These are phyloP conservation scores for Agrocybe pediades DNA, from an alignment of 768 basidiomycete genomes.

Conservation along the genomic window DNA sequence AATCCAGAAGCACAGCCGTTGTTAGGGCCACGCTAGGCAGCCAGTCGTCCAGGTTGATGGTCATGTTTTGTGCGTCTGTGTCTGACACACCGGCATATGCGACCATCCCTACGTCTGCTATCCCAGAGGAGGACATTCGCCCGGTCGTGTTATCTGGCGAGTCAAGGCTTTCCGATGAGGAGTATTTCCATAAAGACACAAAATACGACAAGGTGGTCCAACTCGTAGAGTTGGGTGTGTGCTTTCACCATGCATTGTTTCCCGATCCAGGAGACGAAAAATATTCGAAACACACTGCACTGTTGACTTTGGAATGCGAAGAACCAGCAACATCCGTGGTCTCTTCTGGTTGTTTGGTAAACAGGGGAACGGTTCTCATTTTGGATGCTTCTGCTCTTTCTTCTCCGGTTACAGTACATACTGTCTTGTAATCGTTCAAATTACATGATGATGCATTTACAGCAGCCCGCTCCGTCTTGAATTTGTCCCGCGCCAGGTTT, in stretches of 20 bases:
- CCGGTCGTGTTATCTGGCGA: slow-evolving; percentile 9
- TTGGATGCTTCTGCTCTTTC: slow-evolving; percentile 11
- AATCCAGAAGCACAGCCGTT: slow-evolving; percentile 3
- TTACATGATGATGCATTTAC: too few species aligned
- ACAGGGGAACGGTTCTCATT: slow-evolving; percentile 6
- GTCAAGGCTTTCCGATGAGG: slow-evolving; percentile 9
- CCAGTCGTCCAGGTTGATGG: slow-evolving; percentile 3
- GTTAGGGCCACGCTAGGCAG: slow-evolving; percentile 8
- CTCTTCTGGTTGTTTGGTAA: slow-evolving; percentile 1
- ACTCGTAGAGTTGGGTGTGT: slow-evolving; percentile 7
- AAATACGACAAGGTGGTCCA: slow-evolving; percentile 8
- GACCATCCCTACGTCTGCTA: neutral
- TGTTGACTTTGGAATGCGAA: slow-evolving; percentile 10
- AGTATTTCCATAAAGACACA: slow-evolving; percentile 3
- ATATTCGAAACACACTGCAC: neutral
- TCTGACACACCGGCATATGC: slow-evolving; percentile 5
- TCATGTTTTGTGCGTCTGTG: slow-evolving; percentile 8
- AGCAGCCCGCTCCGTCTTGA: too few species aligned
- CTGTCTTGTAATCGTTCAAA: neutral
- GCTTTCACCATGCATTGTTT: slow-evolving; percentile 3
- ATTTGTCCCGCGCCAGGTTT: too few species aligned
- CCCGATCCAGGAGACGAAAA: slow-evolving; percentile 6
- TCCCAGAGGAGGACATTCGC: slow-evolving; percentile 8
- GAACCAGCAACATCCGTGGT: too few species aligned
- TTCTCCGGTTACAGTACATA: neutral